Percentiles rank a stretch among this genome's conserved stretches.
Conservation (phyloP, 495 filamentous ascomycete genomes). For the Xylona heveae region DNA sequence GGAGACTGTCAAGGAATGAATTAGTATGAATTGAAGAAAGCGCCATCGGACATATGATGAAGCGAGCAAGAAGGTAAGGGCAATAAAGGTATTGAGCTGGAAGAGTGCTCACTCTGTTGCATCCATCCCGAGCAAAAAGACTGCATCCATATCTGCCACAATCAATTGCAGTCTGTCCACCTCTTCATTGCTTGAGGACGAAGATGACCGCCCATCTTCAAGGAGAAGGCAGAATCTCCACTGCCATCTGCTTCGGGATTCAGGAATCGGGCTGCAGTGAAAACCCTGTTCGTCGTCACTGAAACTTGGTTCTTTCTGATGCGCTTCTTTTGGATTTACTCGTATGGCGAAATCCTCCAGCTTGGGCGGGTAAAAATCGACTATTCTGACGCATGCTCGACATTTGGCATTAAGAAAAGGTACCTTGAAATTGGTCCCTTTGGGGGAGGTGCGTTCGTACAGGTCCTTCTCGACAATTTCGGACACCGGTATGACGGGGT, state of each 20-base stretch:
- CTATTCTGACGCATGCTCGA: constrained; percentile 40
- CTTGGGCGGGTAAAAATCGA: constrained; percentile 56
- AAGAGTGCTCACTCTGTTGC: constrained; percentile 38
- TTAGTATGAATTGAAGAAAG: no score
- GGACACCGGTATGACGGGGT: constrained; percentile 19
- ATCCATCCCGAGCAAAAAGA: constrained; percentile 41
- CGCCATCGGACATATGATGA: no score
- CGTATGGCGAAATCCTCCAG: constrained; percentile 51
- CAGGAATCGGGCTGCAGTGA: constrained; percentile 7
- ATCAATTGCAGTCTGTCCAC: constrained; percentile 33
- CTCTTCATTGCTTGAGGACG: constrained; percentile 9
- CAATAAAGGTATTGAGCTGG: not conserved
- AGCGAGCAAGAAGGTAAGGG: not conserved
- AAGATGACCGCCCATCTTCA: constrained; percentile 28
- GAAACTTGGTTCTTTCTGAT: no score
- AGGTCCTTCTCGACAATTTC: constrained; percentile 22
- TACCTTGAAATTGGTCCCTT: constrained; percentile 22
- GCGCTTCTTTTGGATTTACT: constrained; percentile 17
- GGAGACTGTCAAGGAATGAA: constrained; percentile 26
- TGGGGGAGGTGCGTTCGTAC: constrained; percentile 16
- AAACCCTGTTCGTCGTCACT: constrained; percentile 12
- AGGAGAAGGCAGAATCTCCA: constrained; percentile 63
- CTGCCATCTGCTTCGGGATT: constrained; percentile 32
- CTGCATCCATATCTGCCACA: constrained; percentile 41
- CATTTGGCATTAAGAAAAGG: constrained; percentile 65